Evolutionary conservation across 2,329 filamentous ascomycete species (phyloP).

Genomic region (Aureobasidium zeae): DNA sequence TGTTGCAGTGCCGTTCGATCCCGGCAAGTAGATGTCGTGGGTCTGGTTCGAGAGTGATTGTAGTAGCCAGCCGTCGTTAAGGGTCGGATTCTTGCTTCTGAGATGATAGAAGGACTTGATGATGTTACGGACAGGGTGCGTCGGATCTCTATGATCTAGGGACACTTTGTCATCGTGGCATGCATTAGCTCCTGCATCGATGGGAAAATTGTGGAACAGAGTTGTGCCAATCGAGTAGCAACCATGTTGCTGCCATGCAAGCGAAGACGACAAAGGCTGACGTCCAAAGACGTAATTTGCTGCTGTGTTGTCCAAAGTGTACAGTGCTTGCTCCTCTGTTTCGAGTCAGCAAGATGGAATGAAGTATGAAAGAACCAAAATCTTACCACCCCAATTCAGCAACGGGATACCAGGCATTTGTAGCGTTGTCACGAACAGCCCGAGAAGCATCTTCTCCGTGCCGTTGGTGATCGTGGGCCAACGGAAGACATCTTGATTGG

Average conservation of each 20-base stretch:
- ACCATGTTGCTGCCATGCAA: slow-evolving; percentile 56
- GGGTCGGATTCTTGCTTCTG: slow-evolving; percentile 46
- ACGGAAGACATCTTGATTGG: slow-evolving; percentile 57
- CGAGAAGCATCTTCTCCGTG: slow-evolving; percentile 48
- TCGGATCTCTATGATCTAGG: slow-evolving; percentile 54
- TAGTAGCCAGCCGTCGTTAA: slow-evolving; percentile 51
- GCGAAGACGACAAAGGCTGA: slow-evolving; percentile 51
- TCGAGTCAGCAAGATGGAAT: neutral
- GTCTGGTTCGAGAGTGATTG: slow-evolving; percentile 50
- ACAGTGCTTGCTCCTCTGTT: slow-evolving; percentile 54
- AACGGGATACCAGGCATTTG: slow-evolving; percentile 53
- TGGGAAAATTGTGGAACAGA: slow-evolving; percentile 50
- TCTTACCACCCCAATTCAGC: slow-evolving; percentile 45
- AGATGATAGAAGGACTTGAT: slow-evolving; percentile 55
- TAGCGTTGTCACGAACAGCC: slow-evolving; percentile 50
- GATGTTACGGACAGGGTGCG: slow-evolving; percentile 51
- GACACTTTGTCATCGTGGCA: slow-evolving; percentile 50
- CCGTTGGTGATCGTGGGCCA: slow-evolving; percentile 53
- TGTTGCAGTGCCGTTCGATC: slow-evolving; percentile 44
- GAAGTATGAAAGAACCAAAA: neutral
- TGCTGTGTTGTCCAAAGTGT: slow-evolving; percentile 54
- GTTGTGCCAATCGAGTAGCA: slow-evolving; percentile 50
- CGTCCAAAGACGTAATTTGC: slow-evolving; percentile 57
- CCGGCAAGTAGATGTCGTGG: slow-evolving; percentile 41
- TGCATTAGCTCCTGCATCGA: slow-evolving; percentile 44